Percentiles rank a stretch among this genome's conserved stretches.
These are phyloP conservation scores for Didymella pinodella DNA, from an alignment of 2,329 filamentous ascomycete genomes.

Conservation along the genomic window DNA sequence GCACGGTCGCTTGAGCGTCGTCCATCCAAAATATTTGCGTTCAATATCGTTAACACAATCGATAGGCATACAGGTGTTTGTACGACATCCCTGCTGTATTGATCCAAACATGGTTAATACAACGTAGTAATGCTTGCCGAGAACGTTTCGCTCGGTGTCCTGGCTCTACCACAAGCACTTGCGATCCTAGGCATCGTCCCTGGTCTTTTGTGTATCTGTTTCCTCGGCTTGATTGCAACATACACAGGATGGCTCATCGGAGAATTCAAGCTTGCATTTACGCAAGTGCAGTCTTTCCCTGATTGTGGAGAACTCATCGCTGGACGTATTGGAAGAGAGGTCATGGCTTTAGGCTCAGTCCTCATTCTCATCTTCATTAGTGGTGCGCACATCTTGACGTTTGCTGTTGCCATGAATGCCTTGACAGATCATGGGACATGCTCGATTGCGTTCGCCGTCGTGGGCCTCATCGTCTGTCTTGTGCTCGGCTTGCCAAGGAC, in stretches of 20 bases:
- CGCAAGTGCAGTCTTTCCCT: constrained; percentile 70
- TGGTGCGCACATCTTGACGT: constrained; percentile 75
- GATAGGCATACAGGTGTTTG: constrained; percentile 55
- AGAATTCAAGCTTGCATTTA: constrained; percentile 65
- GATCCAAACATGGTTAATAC: neutral
- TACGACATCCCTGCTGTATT: constrained; percentile 21
- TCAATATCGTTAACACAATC: neutral
- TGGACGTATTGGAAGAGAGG: constrained; percentile 67
- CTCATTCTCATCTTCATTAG: constrained; percentile 74
- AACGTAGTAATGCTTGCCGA: constrained; percentile 64
- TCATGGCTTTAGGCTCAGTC: constrained; percentile 68
- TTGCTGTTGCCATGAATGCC: constrained; percentile 72
- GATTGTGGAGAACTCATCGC: constrained; percentile 71
- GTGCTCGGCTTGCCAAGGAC: constrained; percentile 68
- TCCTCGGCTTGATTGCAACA: constrained; percentile 63
- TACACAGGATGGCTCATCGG: constrained; percentile 69
- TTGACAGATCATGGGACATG: constrained; percentile 69
- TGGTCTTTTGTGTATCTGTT: constrained; percentile 62
- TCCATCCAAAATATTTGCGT: neutral
- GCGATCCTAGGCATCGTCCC: constrained; percentile 62
- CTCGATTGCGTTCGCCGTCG: constrained; percentile 69
- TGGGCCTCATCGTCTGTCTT: constrained; percentile 67
- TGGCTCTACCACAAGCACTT: constrained; percentile 63
- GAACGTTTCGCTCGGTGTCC: constrained; percentile 64
- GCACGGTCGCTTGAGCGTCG: neutral